Base-by-base conservation (phyloP, 2,329 filamentous ascomycete genomes). In the Alternaria brassicae region DNA sequence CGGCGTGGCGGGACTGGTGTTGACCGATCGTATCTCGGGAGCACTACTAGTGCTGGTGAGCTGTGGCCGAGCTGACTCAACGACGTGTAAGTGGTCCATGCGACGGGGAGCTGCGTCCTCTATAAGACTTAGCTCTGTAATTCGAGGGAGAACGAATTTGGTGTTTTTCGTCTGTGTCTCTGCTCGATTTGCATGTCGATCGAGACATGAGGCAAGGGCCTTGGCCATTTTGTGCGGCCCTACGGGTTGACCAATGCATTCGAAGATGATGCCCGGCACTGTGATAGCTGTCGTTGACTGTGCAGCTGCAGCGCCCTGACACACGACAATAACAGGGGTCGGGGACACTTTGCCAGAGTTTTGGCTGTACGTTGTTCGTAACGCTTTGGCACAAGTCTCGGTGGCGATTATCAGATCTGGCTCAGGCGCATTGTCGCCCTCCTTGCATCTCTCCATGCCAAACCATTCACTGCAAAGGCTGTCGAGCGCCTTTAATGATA, bases 201-300 rank as follows among this genome's bases (percentile, higher is more conserved):
- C 70, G 13, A 77, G 68, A 53, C 74, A 77, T 2, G 73, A 75
- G 0, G 63, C 56, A 3, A 78, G 59, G 4, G 76, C 74, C 54
- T 74, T 77, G 32, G 73, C 70, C 52, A 78, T 67, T 58, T 78
- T 78, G 57, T 78, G 75, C n/a, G 76, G 76, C 28, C 76, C 76
- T 27, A 72, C 73, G n/a, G 72, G 76, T 47, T 75, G 75, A 19
- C 71, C 60, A 32, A 77, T 75, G 40, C 75, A 76, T 59, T 75
- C 75, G 53, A 75, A 73, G 15, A 70, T 72, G 12, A 76, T 66
- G 0, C 74, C 75, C 2, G 73, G 72, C 3, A 75, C 71, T 0
- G 74, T 76, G 19, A 76, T 74, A 2, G 74, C 70, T 5, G 72
- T 76, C 1, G 71, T 74, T 30, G 73, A 75, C 40, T 76, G 73